These are phyloP conservation scores for Angomonas deanei DNA, from an alignment of 208 protist genomes.

Conservation along the genomic window DNA sequence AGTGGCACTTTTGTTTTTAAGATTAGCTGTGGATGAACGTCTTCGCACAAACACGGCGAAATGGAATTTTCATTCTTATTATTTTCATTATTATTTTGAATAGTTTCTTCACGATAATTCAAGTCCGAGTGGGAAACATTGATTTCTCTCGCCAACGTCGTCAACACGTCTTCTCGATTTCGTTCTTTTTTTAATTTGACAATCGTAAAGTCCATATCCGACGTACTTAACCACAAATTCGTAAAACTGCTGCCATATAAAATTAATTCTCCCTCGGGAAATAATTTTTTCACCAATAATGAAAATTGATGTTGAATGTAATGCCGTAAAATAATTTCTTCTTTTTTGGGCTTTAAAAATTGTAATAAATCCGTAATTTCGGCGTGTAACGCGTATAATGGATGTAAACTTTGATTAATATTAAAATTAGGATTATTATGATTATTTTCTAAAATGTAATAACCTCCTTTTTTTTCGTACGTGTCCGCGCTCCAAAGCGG, in stretches of 20 bases:
- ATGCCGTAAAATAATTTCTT: slow-evolving; percentile 76
- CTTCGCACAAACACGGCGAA: slow-evolving; percentile 31
- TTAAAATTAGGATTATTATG: neutral
- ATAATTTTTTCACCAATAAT: slow-evolving; percentile 57
- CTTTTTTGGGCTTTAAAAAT: slow-evolving; percentile 66
- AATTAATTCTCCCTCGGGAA: slow-evolving; percentile 63
- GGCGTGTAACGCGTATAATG: slow-evolving; percentile 70
- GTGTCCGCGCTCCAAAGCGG: slow-evolving; percentile 19
- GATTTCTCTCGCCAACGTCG: neutral
- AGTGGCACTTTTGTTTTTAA: slow-evolving; percentile 91
- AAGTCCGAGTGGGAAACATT: neutral
- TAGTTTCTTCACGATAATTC: no score
- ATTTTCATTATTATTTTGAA: neutral
- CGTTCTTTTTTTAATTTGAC: neutral
- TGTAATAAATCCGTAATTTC: slow-evolving; percentile 80
- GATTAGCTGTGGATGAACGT: slow-evolving; percentile 81
- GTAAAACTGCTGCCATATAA: slow-evolving; percentile 88
- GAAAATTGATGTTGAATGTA: slow-evolving; percentile 69
- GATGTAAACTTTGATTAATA: neutral
- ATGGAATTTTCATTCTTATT: neutral
- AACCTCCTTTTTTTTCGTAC: neutral
- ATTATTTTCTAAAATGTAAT: neutral
- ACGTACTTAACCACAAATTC: slow-evolving; percentile 78
- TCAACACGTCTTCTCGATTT: neutral
- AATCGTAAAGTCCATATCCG: slow-evolving; percentile 83